phyloP scores from a whole-genome alignment of 176 grass and related monocot genomes.

The Phoenix dactylifera region DNA sequence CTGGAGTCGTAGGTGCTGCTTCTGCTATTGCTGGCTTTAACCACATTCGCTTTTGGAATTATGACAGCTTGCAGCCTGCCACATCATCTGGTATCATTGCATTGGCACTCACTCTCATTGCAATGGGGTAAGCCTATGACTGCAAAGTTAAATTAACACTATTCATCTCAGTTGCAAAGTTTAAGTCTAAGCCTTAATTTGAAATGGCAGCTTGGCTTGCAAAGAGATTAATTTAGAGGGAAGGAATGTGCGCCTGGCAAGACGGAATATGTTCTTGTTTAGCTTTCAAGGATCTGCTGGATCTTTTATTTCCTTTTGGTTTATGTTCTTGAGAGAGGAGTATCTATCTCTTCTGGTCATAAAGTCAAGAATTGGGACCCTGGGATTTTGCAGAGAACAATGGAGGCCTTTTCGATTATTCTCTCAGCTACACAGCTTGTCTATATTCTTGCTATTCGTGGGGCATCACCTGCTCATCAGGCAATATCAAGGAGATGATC shows the following conservation, averaged over 20 bases:
- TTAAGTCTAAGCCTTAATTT: neutral
- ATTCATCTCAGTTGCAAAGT: neutral
- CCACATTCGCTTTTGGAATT: constrained; percentile 61
- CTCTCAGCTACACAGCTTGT: constrained; percentile 67
- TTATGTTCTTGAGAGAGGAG: too few relatives aligned
- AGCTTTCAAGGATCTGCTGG: too few relatives aligned
- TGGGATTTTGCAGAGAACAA: constrained; percentile 40
- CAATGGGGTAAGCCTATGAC: constrained; percentile 47
- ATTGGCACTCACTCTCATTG: constrained; percentile 61
- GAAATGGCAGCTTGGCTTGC: constrained; percentile 44
- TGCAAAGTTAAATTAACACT: constrained; percentile 1
- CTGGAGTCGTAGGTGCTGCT: constrained; percentile 49
- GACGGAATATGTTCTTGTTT: neutral
- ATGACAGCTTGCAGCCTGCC: constrained; percentile 52
- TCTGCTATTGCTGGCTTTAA: constrained; percentile 46
- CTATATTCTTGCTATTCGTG: constrained; percentile 56
- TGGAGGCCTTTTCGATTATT: constrained; percentile 81
- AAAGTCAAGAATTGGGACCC: too few relatives aligned
- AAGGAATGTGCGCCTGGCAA: constrained; percentile 71
- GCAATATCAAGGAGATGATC: too few relatives aligned
- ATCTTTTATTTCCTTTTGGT: too few relatives aligned
- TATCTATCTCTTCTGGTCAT: too few relatives aligned
- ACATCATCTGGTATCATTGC: constrained; percentile 34
- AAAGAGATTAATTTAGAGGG: constrained; percentile 53
- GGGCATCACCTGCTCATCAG: neutral